Percentiles rank a stretch among this genome's conserved stretches.
phyloP scores from a whole-genome alignment of 2,329 filamentous ascomycete genomes.

The Monosporascus sp. region DNA sequence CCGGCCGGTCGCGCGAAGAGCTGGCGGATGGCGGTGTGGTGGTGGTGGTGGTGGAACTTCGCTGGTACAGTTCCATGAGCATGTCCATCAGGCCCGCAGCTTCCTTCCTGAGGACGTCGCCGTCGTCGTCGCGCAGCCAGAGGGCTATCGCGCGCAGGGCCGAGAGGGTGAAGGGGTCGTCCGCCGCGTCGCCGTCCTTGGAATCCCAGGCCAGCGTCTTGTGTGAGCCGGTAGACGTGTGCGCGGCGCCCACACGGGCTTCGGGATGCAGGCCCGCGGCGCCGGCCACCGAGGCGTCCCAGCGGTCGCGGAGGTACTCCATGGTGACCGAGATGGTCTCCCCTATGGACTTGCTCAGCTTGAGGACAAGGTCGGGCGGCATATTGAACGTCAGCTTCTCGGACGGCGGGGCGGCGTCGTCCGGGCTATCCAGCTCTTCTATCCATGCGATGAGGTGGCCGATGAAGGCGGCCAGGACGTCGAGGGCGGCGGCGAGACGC shows the following conservation, averaged over 20 bases:
- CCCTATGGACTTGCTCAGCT: slow-evolving; percentile 53
- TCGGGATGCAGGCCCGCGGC: slow-evolving; percentile 56
- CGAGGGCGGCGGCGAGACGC: slow-evolving; percentile 56
- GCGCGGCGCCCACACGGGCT: slow-evolving; percentile 40
- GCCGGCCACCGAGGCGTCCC: slow-evolving; percentile 61
- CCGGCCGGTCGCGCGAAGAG: slow-evolving; percentile 29
- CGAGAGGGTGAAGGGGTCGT: slow-evolving; percentile 56
- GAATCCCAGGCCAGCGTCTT: slow-evolving; percentile 56
- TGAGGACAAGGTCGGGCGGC: slow-evolving; percentile 55
- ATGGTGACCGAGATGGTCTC: slow-evolving; percentile 59
- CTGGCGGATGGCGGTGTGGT: background rate
- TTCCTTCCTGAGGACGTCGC: slow-evolving; percentile 50
- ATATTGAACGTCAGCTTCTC: slow-evolving; percentile 35
- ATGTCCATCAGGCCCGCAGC: slow-evolving; percentile 57
- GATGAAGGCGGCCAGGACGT: slow-evolving; percentile 57
- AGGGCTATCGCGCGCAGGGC: slow-evolving; percentile 53
- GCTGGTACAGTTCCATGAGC: slow-evolving; percentile 56
- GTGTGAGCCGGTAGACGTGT: slow-evolving; percentile 39
- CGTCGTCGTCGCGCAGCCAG: slow-evolving; percentile 67
- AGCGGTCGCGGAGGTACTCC: slow-evolving; percentile 65
- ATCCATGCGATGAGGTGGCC: slow-evolving; percentile 51
- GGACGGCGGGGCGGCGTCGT: slow-evolving; percentile 10
- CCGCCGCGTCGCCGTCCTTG: slow-evolving; percentile 38
- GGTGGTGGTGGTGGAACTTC: slow-evolving; percentile 16
- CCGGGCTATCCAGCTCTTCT: slow-evolving; percentile 36